Conservation (phyloP, 495 filamentous ascomycete genomes). For the Neurospora sp. region DNA sequence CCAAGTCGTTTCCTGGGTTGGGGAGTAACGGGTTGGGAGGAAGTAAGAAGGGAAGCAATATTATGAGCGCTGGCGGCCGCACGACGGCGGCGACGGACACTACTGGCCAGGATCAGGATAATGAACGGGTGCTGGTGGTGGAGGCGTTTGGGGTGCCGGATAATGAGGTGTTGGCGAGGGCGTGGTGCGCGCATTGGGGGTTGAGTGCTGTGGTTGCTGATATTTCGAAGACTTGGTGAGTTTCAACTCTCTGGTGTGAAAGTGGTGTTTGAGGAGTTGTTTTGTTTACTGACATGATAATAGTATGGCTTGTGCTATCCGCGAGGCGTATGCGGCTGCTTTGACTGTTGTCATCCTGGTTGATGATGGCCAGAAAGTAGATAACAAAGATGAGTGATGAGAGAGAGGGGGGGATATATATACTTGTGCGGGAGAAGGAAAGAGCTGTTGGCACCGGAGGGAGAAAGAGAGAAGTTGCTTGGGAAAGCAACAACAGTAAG, state of each 20-base stretch:
- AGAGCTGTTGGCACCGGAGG: neutral
- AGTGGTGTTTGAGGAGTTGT: neutral
- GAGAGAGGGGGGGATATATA: neutral
- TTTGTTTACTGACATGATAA: conserved; percentile 5
- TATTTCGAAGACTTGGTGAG: conserved; percentile 53
- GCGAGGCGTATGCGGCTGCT: conserved; percentile 61
- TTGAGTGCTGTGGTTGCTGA: conserved; percentile 57
- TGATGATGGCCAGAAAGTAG: conserved; percentile 17
- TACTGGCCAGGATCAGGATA: conserved; percentile 19
- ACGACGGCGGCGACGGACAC: neutral
- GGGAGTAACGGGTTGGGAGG: neutral
- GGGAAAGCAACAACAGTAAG: neutral
- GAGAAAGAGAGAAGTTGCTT: neutral
- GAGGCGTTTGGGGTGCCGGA: conserved; percentile 61
- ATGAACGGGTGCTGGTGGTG: conserved; percentile 55
- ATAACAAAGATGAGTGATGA: conserved; percentile 10
- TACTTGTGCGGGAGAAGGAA: neutral
- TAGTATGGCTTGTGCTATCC: conserved; percentile 57
- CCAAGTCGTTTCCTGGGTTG: neutral
- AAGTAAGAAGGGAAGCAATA: conserved; percentile 1
- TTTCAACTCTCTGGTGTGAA: conserved; percentile 3
- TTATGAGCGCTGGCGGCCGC: neutral
- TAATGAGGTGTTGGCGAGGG: conserved; percentile 63
- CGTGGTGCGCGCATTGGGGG: conserved; percentile 65
- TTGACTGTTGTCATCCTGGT: conserved; percentile 60